phyloP scores from a whole-genome alignment of 176 grass and related monocot species.

The Eragrostis nindensis region DNA sequence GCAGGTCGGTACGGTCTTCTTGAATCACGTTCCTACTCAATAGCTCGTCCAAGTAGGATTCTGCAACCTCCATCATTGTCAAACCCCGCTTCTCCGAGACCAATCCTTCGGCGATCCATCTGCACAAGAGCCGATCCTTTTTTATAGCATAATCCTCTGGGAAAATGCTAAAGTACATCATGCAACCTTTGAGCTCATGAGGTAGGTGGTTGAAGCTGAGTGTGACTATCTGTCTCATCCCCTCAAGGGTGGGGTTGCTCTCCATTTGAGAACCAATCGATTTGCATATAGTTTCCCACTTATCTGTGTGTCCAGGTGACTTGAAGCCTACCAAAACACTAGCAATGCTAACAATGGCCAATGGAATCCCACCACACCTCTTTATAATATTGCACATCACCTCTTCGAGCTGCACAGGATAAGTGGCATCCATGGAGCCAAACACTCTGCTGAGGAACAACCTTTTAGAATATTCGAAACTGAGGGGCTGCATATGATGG shows the following conservation, averaged over 20 bases:
- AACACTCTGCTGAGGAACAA: not conserved
- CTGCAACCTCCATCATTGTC: not conserved
- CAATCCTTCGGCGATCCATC: conserved; percentile 26
- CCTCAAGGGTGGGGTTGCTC: conserved; percentile 11
- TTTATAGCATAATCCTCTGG: not conserved
- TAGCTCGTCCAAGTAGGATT: not conserved
- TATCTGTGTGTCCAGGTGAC: not conserved
- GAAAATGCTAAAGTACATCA: conserved; percentile 26
- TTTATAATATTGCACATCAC: not conserved
- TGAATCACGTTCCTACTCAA: not conserved
- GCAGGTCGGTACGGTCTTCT: too few relatives aligned
- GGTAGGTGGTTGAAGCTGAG: conserved; percentile 14
- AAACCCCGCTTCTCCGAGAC: not conserved
- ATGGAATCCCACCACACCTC: conserved; percentile 23
- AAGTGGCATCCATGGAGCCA: not conserved
- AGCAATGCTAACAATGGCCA: conserved; percentile 23
- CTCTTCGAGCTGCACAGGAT: not conserved
- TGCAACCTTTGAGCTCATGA: conserved; percentile 11
- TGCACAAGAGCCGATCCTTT: not conserved
- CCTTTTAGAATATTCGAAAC: not conserved
- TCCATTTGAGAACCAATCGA: conserved; percentile 19
- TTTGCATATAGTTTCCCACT: not conserved
- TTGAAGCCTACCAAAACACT: not conserved
- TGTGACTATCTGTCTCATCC: not conserved
- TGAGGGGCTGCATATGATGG: not conserved